Evolutionary conservation across 306 rosid genomes (phyloP).

Genomic region (Vigna mungo): DNA sequence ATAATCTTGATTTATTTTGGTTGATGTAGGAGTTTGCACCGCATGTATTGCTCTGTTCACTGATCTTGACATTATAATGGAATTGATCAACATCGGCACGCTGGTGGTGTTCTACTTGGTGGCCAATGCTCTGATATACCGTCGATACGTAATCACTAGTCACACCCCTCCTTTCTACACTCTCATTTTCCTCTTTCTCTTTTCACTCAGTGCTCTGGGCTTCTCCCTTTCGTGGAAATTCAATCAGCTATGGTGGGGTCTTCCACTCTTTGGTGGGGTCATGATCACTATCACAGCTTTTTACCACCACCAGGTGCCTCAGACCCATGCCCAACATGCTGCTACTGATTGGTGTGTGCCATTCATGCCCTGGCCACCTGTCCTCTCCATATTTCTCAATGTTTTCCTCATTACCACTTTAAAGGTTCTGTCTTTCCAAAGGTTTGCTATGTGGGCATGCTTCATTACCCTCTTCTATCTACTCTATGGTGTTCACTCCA

Average conservation of each 20-base stretch:
- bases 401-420: conserved; percentile 76
- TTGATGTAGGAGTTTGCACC: conserved; percentile 77
- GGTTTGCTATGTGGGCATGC: conserved; percentile 75
- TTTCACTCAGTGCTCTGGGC: conserved; percentile 67
- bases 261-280: conserved; percentile 57
- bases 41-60: conserved; percentile 87
- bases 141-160: conserved; percentile 61
- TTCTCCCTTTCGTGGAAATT: conserved; percentile 76
- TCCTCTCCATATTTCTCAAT: conserved; percentile 77
- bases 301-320: conserved; percentile 64
- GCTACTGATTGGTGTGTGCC: conserved; percentile 70
- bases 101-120: conserved; percentile 88
- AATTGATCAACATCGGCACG: conserved; percentile 75
- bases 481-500: conserved; percentile 88
- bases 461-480: conserved; percentile 77
- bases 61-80: conserved; percentile 69
- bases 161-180: conserved; percentile 59
- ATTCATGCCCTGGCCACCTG: conserved; percentile 93
- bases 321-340: not conserved
- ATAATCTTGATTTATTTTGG: not conserved
- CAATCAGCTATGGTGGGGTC: conserved; percentile 69
- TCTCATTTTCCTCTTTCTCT: conserved; percentile 71
- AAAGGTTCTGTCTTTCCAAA: conserved; percentile 59
- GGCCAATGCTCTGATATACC: conserved; percentile 84
- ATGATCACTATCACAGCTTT: conserved; percentile 58